A percentile compares a stretch with the other conserved stretches of the same genome.
Conservation (phyloP, 2,329 filamentous ascomycete species). For the Hirsutella rhossiliensis region DNA sequence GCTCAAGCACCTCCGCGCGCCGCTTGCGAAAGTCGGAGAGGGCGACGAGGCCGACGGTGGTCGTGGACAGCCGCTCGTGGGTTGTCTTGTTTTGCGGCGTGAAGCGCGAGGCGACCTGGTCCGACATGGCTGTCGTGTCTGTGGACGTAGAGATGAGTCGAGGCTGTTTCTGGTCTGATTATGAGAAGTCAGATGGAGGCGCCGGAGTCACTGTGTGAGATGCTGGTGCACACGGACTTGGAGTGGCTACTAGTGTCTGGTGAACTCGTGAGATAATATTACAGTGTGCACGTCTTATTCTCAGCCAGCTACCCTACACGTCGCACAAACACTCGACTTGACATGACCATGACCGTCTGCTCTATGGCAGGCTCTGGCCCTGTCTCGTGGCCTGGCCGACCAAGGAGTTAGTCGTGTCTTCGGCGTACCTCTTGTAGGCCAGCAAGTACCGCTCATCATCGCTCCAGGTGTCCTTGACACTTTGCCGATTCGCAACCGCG, state of each 20-base stretch:
- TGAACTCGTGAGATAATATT: too few relatives aligned
- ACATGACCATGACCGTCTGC: too few relatives aligned
- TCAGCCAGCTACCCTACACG: too few relatives aligned
- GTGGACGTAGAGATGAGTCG: background rate
- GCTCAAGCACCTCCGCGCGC: slow-evolving; percentile 84
- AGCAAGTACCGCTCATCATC: slow-evolving; percentile 53
- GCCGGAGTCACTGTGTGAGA: too few relatives aligned
- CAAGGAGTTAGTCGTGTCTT: slow-evolving; percentile 50
- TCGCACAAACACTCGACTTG: too few relatives aligned
- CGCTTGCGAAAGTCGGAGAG: slow-evolving; percentile 93
- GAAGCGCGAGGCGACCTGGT: slow-evolving; percentile 46
- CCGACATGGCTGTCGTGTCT: slow-evolving; percentile 22
- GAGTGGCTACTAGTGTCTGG: too few relatives aligned
- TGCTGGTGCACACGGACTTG: too few relatives aligned
- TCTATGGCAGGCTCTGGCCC: slow-evolving; percentile 45
- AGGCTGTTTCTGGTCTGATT: too few relatives aligned
- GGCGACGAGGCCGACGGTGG: slow-evolving; percentile 82
- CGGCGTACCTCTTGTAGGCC: slow-evolving; percentile 57
- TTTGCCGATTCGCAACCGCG: slow-evolving; percentile 46
- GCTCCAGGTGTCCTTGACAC: slow-evolving; percentile 56
- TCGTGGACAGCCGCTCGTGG: slow-evolving; percentile 69
- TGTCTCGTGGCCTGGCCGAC: slow-evolving; percentile 50
- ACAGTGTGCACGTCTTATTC: too few relatives aligned
- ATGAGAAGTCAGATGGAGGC: too few relatives aligned
- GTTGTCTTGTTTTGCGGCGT: slow-evolving; percentile 64